These are phyloP conservation scores for Aspergillus transmontanensis DNA, from an alignment of 2,329 filamentous ascomycete species.

Conservation along the genomic window DNA sequence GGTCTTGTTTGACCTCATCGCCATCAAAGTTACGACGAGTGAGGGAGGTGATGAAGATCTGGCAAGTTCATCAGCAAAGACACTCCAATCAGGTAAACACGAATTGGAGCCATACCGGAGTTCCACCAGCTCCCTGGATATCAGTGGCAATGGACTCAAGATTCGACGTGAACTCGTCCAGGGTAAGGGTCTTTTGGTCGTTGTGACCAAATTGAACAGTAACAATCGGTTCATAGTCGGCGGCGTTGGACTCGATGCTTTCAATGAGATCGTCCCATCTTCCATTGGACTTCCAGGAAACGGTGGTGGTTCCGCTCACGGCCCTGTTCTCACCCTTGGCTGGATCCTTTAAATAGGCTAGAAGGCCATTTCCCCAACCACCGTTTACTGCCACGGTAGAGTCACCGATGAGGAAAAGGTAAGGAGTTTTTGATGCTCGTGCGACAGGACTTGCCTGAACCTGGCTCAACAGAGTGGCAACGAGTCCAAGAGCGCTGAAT, in stretches of 20 bases:
- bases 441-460: neutral
- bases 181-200: constrained; percentile 14
- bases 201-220: constrained; percentile 20
- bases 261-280: constrained; percentile 14
- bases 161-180: constrained; percentile 9
- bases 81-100: neutral
- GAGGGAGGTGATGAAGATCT: constrained; percentile 16
- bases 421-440: constrained; percentile 4
- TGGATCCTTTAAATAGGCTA: constrained; percentile 1
- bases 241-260: neutral
- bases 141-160: constrained; percentile 12
- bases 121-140: constrained; percentile 11
- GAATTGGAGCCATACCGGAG: neutral
- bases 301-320: constrained; percentile 13
- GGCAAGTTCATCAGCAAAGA: no score
- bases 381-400: constrained; percentile 15
- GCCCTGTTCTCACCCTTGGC: constrained; percentile 14
- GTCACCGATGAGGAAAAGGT: constrained; percentile 17
- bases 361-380: constrained; percentile 18
- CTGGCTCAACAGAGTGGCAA: neutral
- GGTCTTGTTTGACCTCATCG: constrained; percentile 3
- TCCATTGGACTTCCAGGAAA: constrained; percentile 12
- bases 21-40: constrained; percentile 8
- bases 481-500: neutral
- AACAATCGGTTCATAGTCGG: constrained; percentile 13